Evolutionary conservation across 805 yeast species (phyloP).

Genomic region (Yarrowia keelungensis): DNA sequence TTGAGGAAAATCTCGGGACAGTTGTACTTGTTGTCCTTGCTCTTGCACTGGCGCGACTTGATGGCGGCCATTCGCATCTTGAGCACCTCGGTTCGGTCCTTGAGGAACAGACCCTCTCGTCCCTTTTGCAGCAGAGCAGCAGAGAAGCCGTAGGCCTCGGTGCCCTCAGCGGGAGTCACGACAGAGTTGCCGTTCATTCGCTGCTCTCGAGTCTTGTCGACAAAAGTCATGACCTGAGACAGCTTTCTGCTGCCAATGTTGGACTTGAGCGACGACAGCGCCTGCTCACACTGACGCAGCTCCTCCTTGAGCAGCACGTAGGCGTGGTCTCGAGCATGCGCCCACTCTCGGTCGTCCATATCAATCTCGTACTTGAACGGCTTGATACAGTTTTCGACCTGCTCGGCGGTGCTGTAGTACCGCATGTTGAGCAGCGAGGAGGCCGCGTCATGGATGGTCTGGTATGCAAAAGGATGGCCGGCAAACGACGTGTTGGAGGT

Average conservation of each 20-base stretch:
- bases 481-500: constrained; percentile 76
- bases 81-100: constrained; percentile 72
- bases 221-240: constrained; percentile 78
- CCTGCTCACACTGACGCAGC: constrained; percentile 75
- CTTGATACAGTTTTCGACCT: constrained; percentile 96
- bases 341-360: constrained; percentile 95
- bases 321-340: constrained; percentile 77
- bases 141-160: constrained; percentile 86
- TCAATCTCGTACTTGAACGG: constrained; percentile 98
- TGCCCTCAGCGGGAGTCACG: constrained; percentile 51
- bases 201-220: constrained; percentile 47
- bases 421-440: constrained; percentile 75
- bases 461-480: constrained; percentile 85
- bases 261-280: constrained; percentile 64
- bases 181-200: constrained; percentile 40
- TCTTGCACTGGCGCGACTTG: constrained; percentile 75
- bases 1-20: constrained; percentile 96
- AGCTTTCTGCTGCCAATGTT: constrained; percentile 85
- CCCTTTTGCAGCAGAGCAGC: constrained; percentile 76
- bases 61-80: constrained; percentile 78
- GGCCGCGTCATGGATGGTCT: constrained; percentile 85
- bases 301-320: constrained; percentile 80
- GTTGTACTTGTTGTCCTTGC: constrained; percentile 79
- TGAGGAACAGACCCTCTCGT: constrained; percentile 79
- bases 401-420: constrained; percentile 93